Base-by-base conservation (phyloP, 139 green algal genomes). In the Chlamydomonas eustigma region DNA sequence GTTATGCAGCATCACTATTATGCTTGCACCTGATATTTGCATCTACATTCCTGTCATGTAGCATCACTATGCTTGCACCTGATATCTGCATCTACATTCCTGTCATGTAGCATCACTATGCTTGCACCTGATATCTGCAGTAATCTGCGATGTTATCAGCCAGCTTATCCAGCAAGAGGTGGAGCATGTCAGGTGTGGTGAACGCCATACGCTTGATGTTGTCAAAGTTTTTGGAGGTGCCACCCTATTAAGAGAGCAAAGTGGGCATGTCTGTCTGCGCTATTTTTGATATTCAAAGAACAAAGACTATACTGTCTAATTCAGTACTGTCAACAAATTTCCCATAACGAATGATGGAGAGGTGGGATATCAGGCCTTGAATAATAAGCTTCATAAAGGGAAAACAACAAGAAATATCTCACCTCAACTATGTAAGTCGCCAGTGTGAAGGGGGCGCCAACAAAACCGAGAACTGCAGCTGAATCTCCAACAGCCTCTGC, bases 341-440 rank as follows among this genome's bases (percentile, higher is more conserved):
- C n/a, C n/a, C n/a, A n/a, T n/a, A n/a, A n/a, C n/a, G n/a, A n/a
- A n/a, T n/a, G n/a, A n/a, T n/a, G n/a, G n/a, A n/a, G n/a, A n/a
- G n/a, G n/a, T n/a, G n/a, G n/a, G n/a, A n/a, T n/a, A n/a, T n/a
- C n/a, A n/a, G n/a, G n/a, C n/a, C n/a, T n/a, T n/a, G n/a, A n/a
- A n/a, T n/a, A n/a, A n/a, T n/a, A n/a, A n/a, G n/a, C n/a, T n/a
- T n/a, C n/a, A n/a, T n/a, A n/a, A n/a, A n/a, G n/a, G n/a, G n/a
- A n/a, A n/a, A n/a, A n/a, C n/a, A n/a, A n/a, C n/a, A n/a, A n/a
- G n/a, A n/a, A 58, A 12, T 58, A 28, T 85, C 44, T 58, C 44
- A 58, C 44, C 44, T 98, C 93, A 3, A 98, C 85, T 76, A 98
- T 96, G 88, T 98, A 98, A 50, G 90, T 93, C 31, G 94, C 93